Evolutionary conservation across 768 basidiomycete genomes (phyloP), one percentile per base, ranked within the genome.

Genomic region (Rhizopogon sp.): DNA sequence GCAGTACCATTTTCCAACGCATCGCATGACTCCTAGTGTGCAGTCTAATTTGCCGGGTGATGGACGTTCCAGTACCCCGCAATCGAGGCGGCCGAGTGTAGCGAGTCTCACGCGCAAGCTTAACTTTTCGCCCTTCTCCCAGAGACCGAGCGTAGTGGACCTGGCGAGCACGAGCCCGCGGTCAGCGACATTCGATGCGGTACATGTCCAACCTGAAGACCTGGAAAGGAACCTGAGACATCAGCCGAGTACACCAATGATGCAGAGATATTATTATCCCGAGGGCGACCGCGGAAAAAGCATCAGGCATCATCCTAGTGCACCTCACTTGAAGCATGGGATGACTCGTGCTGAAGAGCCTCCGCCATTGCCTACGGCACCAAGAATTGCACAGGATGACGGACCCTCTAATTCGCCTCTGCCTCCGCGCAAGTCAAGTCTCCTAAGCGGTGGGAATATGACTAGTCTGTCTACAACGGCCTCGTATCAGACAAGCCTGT

Each of bases 51-150:
- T 54, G 6, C 20, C 43, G 7, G 16, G 60, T 1, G 64, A 62
- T 22, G 39, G 8, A 20, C 56, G 55, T 46, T 51, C 62, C 16
- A 44, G 39, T 17, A 29, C 33, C 1, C 8, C 56, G 5, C 59
- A 56, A 8, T 16, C 43, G 31, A 64, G 62, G 49, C 52, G 68
- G 20, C 66, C 65, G 8, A 67, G 66, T 8, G 66, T 67, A 9
- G 68, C 59, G 37, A 70, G 64, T 29, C 67, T 68, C 42, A 68
- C 67, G 3, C 68, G 64, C n/a, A 70, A 68, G 51, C 39, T 70
- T 14, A 70, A 67, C 10, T 68, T 70, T 42, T 63, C 60, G n/a
- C 61, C 59, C 22, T 68, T 68, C 31, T 41, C 53, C 43, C 69
- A 69, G 20, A 58, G 59, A 52, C 61, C 60, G 2, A 70, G 67